Conservation (phyloP, 1,139 yeast species). For the Komagataea norvegica region DNA sequence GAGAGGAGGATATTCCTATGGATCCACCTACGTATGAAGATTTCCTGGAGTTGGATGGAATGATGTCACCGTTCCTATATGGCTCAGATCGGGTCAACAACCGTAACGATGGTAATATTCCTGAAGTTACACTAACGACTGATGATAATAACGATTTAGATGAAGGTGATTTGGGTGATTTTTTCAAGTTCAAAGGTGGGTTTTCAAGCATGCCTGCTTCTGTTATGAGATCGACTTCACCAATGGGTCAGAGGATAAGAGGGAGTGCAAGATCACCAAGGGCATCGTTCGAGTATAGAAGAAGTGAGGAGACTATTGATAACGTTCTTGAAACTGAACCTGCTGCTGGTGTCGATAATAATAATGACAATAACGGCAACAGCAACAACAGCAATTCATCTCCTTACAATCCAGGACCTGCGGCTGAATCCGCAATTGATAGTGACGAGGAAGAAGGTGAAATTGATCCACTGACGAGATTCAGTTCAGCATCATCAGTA, state of each 20-base stretch:
- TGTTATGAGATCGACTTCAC: slow-evolving; percentile 29
- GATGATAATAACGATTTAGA: slow-evolving; percentile 13
- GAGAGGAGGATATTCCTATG: slow-evolving; percentile 35
- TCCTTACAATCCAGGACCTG: neutral
- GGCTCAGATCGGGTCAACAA: slow-evolving; percentile 1
- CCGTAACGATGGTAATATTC: slow-evolving; percentile 1
- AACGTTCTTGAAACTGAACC: slow-evolving; percentile 1
- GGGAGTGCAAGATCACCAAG: slow-evolving; percentile 17
- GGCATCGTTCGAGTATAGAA: slow-evolving; percentile 17
- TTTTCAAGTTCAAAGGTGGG: slow-evolving; percentile 30
- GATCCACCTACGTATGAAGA: slow-evolving; percentile 36
- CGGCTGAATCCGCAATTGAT: neutral
- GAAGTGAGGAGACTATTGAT: slow-evolving; percentile 10
- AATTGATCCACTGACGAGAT: slow-evolving; percentile 12
- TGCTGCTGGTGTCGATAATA: slow-evolving; percentile 1
- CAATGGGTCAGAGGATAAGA: slow-evolving; percentile 21
- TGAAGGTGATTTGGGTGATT: slow-evolving; percentile 31
- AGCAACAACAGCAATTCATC: neutral
- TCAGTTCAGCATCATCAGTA: slow-evolving; percentile 18
- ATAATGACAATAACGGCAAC: slow-evolving; percentile 3
- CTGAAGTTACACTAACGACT: slow-evolving; percentile 4
- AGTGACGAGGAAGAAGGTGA: slow-evolving; percentile 6
- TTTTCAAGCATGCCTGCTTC: slow-evolving; percentile 33
- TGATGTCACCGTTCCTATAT: slow-evolving; percentile 16
- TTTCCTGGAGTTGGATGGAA: slow-evolving; percentile 24